Evolutionary conservation across 176 grass and related monocot genomes (phyloP), one percentile per base, ranked within the genome.

Genomic region (Oropetium thomaeum): DNA sequence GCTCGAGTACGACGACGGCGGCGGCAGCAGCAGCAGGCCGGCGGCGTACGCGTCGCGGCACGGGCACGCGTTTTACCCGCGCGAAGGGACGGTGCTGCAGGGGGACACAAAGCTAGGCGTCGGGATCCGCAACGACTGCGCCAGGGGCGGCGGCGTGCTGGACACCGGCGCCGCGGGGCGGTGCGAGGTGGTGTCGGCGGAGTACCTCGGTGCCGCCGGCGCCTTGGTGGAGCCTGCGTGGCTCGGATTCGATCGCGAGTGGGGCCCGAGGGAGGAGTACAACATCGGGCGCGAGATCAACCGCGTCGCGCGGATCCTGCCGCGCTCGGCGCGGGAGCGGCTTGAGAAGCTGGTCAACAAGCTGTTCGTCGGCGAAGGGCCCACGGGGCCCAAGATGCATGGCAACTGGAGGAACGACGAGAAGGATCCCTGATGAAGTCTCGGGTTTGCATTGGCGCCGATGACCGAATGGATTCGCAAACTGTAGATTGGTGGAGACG

Each of bases 181-280:
- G 71, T 88, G 58, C 43, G 89, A 94, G 62, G 60, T 98, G 40
- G 88, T 79, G n/a, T 88, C 91, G 25, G 91, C 82, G 17, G 89
- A 98, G 82, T 92, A 90, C 80, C 54, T 92, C 41, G 81, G 66
- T 1, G 38, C 35, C 14, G 38, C 35, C 14, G 58, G 47, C 53
- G 48, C 39, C 54, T 68, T 90, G 14, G 31, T 10, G 0, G 79
- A 98, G 83, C 84, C 89, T 38, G 54, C 79, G 27, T 98, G 95
- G 95, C 61, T 98, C 38, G 81, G 84, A n/a, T 98, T 87, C 59
- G 58, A 52, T 59, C 82, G 89, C 35, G 84, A 71, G 52, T 98
- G 95, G 95, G 95, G 95, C 4, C 95, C 95, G 10, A 93, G 82
- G 81, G 86, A 80, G 49, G 92, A 71, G 37, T 98, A 98, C 34